These are phyloP conservation scores for Mallotus nudiflorus DNA, from an alignment of 345 rosid genomes.

Conservation along the genomic window DNA sequence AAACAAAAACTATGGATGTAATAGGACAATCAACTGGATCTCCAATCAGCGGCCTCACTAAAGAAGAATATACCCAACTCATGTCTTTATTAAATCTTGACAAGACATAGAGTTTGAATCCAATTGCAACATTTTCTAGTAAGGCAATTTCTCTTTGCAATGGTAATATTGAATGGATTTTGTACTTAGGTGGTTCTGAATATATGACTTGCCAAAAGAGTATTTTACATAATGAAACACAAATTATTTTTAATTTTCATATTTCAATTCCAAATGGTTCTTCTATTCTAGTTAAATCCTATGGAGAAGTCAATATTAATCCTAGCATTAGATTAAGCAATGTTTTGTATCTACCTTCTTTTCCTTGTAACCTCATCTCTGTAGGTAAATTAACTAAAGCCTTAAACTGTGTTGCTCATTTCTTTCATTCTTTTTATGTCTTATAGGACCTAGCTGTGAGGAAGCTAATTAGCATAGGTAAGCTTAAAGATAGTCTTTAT, in stretches of 20 bases:
- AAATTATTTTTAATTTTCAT: neutral
- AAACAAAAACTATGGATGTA: no score
- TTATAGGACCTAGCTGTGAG: no score
- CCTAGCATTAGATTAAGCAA: neutral
- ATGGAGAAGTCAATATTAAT: neutral
- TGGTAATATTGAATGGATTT: neutral
- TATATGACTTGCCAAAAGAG: neutral
- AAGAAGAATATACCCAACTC: neutral
- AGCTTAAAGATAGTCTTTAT: no score
- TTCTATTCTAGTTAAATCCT: neutral
- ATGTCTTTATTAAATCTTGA: no score
- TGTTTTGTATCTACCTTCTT: neutral
- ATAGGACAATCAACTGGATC: neutral
- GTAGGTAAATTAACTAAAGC: neutral
- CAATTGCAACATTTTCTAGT: neutral
- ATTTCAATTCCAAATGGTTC: neutral
- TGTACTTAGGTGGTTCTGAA: neutral
- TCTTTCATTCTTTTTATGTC: no score
- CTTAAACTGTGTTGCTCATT: no score
- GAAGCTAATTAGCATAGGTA: no score
- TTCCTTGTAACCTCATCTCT: neutral
- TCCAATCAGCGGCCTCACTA: neutral
- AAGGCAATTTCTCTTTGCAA: neutral
- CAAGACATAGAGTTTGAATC: neutral
- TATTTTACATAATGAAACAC: no score